These are phyloP conservation scores for Scedosporium dehoogii DNA, from an alignment of 2,329 filamentous ascomycete species.

Conservation along the genomic window DNA sequence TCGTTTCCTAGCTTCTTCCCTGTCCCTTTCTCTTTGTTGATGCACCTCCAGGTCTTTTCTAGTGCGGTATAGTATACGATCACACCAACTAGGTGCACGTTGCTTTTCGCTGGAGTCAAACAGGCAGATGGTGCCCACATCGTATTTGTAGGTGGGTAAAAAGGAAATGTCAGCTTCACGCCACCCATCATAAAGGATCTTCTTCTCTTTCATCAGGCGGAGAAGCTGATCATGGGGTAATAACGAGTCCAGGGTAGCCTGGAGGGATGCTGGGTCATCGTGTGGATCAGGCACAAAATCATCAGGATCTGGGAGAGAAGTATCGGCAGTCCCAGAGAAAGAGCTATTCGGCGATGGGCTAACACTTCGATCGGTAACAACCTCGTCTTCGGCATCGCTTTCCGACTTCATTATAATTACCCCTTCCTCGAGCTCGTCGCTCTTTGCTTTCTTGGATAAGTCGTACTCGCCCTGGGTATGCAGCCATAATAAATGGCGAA, in stretches of 20 bases:
- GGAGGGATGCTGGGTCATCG: slow-evolving; percentile 74
- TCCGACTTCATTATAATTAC: slow-evolving; percentile 39
- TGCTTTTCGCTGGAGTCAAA: slow-evolving; percentile 96
- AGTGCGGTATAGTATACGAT: slow-evolving; percentile 81
- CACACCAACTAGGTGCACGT: slow-evolving; percentile 91
- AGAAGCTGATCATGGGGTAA: slow-evolving; percentile 82
- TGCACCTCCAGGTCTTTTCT: slow-evolving; percentile 58
- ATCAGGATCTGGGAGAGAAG: slow-evolving; percentile 2
- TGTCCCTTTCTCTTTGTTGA: slow-evolving; percentile 52
- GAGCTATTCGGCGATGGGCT: slow-evolving; percentile 16
- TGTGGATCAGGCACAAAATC: slow-evolving; percentile 58
- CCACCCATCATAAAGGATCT: slow-evolving; percentile 86
- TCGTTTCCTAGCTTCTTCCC: slow-evolving; percentile 55
- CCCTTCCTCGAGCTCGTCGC: slow-evolving; percentile 12
- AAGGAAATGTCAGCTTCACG: slow-evolving; percentile 80
- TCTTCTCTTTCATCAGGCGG: slow-evolving; percentile 62
- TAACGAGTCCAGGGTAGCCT: slow-evolving; percentile 79
- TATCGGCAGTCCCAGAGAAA: not conserved
- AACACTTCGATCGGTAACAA: slow-evolving; percentile 17
- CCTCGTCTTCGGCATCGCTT: slow-evolving; percentile 31
- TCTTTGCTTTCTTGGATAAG: slow-evolving; percentile 25
- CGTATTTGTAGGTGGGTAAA: slow-evolving; percentile 94
- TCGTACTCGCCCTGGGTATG: slow-evolving; percentile 75
- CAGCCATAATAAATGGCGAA: slow-evolving; percentile 70
- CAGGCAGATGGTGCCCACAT: slow-evolving; percentile 80